A percentile compares a stretch with the other conserved stretches of the same genome.
phyloP scores from a whole-genome alignment of 164 flowering plant genomes.

The Berberis thunbergii region DNA sequence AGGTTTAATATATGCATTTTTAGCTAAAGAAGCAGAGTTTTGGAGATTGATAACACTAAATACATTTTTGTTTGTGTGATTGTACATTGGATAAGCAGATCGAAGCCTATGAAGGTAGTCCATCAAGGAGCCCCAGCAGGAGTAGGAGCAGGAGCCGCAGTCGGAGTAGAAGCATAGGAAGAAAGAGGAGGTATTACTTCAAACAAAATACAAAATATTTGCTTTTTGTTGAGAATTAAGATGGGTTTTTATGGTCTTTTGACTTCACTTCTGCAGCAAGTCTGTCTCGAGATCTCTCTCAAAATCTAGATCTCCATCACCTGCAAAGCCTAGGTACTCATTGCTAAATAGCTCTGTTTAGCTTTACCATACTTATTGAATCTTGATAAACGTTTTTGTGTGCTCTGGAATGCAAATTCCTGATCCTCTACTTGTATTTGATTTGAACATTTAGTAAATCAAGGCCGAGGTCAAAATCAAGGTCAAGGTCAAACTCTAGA shows the following conservation, averaged over 20 bases:
- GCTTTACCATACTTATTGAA: no score
- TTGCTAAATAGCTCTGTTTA: no score
- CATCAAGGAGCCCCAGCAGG: constrained; percentile 48
- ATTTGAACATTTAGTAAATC: no score
- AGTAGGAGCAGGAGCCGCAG: constrained; percentile 22
- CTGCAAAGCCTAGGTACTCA: constrained; percentile 26
- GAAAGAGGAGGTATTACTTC: constrained; percentile 19
- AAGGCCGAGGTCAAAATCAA: no score
- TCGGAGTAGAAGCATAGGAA: constrained; percentile 24
- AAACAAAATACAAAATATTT: not conserved
- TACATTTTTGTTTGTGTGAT: no score
- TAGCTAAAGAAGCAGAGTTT: no score
- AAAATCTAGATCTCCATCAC: constrained; percentile 56
- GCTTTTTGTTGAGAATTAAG: not conserved
- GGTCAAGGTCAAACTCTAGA: constrained; percentile 18
- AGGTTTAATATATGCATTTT: no score
- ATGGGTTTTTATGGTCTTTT: not conserved
- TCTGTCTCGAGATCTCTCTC: constrained; percentile 44
- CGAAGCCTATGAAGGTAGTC: constrained; percentile 46
- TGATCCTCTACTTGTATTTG: no score
- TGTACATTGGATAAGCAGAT: constrained; percentile 33
- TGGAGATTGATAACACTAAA: no score
- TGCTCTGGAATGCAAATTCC: no score
- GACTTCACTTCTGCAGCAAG: constrained; percentile 35
- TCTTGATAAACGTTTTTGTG: no score